Evolutionary conservation across 345 rosid species (phyloP), one percentile per base, ranked within the genome.

Genomic region (Citrus mangshanensis): DNA sequence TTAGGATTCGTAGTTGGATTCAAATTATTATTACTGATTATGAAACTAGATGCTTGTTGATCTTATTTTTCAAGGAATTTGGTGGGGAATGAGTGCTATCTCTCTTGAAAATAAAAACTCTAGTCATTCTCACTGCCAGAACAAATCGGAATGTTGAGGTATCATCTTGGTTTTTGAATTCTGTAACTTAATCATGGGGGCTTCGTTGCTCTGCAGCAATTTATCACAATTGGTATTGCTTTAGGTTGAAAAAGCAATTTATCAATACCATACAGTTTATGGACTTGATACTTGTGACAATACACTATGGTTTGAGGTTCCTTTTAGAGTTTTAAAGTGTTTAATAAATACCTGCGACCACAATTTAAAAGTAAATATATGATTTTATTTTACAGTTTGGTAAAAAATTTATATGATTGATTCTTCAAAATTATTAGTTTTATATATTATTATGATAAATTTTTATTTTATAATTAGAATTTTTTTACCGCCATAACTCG

Each of bases 21-120:
- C 6, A 34, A 64, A 64, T 64, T 30, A 30, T 32, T 32, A 2
- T 18, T 4, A 16, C 34, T 10, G 49, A 66, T 34, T 6, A 22
- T 35, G 16, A 35, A 66, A 66, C 3, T 3, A 6, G n/a, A 19
- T 35, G 70, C 69, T 3, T 21, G 25, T 4, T 35, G 92, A 72
- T 28, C 46, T 40, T 13, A 72, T 65, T 71, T 59, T 65, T 58
- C 76, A 73, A 49, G 76, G 76, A 22, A 91, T 95, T 37, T 95
- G 98, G 99, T 95, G 92, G 98, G 99, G 98, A n/a, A 87, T 96
- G 92, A 85, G 94, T 35, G 66, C 84, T 49, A 97, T 93, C 91
- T 59, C 54, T 88, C 59, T 87, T 90, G 46, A 97, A 94, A 70
- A 94, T 97, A 24, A 4, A 70, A 34, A 85, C 95, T 70, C 82